Percentiles rank a stretch among this genome's conserved stretches.
Conservation (phyloP, 441 rosid species). For the Metrosideros polymorpha region DNA sequence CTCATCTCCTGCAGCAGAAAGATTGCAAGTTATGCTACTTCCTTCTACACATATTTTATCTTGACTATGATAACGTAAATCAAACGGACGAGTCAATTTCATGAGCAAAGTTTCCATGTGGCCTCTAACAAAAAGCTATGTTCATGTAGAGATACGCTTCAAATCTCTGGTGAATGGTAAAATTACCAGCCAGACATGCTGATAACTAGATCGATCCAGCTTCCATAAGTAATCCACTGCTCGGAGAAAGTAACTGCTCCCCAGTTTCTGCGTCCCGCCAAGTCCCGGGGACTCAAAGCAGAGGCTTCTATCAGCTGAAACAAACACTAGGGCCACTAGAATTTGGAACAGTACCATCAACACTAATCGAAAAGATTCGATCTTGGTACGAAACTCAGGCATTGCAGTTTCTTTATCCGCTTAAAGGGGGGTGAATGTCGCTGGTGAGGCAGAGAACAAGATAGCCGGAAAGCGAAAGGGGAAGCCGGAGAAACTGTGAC, state of each 20-base stretch:
- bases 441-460: not conserved
- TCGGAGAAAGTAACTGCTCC: not conserved
- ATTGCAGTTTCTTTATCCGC: not conserved
- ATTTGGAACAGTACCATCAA: not conserved
- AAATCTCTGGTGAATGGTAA: not conserved
- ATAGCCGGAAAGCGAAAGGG: not conserved
- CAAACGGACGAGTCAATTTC: not conserved
- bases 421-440: not conserved
- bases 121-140: not conserved
- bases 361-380: not conserved
- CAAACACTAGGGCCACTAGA: not conserved
- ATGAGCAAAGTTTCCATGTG: not conserved
- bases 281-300: not conserved
- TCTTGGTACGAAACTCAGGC: not conserved
- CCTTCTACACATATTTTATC: not conserved
- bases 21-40: accelerated
- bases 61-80: no score
- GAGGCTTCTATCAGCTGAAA: not conserved
- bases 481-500: not conserved
- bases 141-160: not conserved
- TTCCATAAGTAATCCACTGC: not conserved
- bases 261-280: not conserved
- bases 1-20: not conserved
- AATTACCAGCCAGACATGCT: not conserved
- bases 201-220: not conserved